These are phyloP conservation scores for Huntiella savannae DNA, from an alignment of 2,329 filamentous ascomycete genomes.

Conservation along the genomic window DNA sequence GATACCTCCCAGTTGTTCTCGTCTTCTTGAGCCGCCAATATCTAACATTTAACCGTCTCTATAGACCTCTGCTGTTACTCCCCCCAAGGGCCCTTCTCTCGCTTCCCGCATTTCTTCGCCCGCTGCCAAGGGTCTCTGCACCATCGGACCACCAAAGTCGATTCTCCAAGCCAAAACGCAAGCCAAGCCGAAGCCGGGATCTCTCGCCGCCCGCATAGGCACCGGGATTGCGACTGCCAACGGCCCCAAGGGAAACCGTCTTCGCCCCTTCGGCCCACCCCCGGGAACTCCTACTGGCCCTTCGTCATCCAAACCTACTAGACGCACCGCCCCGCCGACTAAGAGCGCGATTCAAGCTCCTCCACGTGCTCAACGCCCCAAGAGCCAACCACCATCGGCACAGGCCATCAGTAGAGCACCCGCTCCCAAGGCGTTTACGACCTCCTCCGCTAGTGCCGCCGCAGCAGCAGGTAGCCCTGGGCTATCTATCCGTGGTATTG, in stretches of 20 bases:
- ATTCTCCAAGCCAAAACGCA: background rate
- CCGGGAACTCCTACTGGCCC: background rate
- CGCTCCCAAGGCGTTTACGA: too few relatives aligned
- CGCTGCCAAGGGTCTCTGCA: constrained; percentile 7
- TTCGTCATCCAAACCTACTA: background rate
- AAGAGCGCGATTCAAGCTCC: background rate
- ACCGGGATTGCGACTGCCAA: constrained; percentile 3
- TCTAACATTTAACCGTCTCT: background rate
- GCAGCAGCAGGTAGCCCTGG: constrained; percentile 17
- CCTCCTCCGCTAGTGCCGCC: too few relatives aligned
- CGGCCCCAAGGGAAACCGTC: constrained; percentile 8
- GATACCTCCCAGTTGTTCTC: background rate
- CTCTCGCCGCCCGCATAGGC: constrained; percentile 6
- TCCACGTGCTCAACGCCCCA: background rate
- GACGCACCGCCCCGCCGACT: too few relatives aligned
- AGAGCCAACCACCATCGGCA: background rate
- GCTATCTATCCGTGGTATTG: constrained; percentile 54
- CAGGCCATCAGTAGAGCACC: background rate
- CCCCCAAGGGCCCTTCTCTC: constrained; percentile 1
- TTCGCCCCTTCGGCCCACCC: background rate
- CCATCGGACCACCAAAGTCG: constrained; percentile 7
- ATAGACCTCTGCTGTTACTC: background rate
- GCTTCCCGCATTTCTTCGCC: constrained; percentile 10
- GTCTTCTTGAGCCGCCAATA: background rate
- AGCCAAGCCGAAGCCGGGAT: constrained; percentile 4